These are phyloP conservation scores for Parietaria judaica DNA, from an alignment of 306 rosid species.

Conservation along the genomic window DNA sequence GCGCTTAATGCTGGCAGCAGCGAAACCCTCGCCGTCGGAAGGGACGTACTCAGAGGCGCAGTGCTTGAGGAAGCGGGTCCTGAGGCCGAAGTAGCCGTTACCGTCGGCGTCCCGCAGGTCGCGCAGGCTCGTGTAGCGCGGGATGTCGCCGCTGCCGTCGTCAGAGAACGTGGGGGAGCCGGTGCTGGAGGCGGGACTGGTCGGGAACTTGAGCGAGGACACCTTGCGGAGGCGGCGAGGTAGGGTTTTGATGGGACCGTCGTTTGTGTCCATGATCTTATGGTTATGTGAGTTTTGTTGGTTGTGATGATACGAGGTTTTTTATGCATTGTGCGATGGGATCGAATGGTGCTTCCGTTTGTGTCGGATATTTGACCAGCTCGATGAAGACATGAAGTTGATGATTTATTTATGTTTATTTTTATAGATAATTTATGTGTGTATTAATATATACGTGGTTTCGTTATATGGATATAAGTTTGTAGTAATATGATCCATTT, in stretches of 20 bases:
- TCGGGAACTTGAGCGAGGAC: constrained; percentile 1
- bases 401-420: too few relatives aligned
- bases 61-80: constrained; percentile 48
- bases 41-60: constrained; percentile 66
- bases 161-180: too few relatives aligned
- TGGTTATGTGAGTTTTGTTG: too few relatives aligned
- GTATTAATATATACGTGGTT: too few relatives aligned
- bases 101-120: constrained; percentile 26
- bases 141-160: constrained; percentile 21
- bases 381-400: too few relatives aligned
- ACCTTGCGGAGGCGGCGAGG: not conserved
- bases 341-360: too few relatives aligned
- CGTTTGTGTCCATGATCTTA: too few relatives aligned
- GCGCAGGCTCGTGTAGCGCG: constrained; percentile 57
- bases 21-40: constrained; percentile 12
- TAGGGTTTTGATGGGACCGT: not conserved
- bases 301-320: too few relatives aligned
- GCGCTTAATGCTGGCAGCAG: constrained; percentile 30
- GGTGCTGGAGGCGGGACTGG: too few relatives aligned
- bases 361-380: too few relatives aligned
- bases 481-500: not conserved
- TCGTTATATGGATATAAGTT: not conserved
- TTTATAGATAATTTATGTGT: too few relatives aligned
- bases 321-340: too few relatives aligned
- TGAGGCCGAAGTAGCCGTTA: constrained; percentile 15